Base-by-base conservation (phyloP, 257 asterid genomes). In the Datura wrightii region DNA sequence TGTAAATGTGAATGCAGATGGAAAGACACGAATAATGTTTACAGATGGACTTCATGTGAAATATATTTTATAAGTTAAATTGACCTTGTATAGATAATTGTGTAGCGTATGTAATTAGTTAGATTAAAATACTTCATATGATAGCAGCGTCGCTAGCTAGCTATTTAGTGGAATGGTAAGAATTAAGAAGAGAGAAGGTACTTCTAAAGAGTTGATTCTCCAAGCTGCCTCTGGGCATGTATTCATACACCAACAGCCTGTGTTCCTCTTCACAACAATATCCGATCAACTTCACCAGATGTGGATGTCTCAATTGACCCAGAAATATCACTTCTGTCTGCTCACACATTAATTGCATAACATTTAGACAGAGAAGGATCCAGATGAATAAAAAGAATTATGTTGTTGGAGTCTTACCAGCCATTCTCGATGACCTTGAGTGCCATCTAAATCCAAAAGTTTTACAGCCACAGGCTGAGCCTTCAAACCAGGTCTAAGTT, bases 381-480 rank as follows among this genome's bases (percentile, higher is more conserved):
- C 31, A 24, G 31, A 24, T 24, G 31, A 24, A 24, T 24, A 24
- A 24, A 24, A 24, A 24, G 1, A 24, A 24, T 24, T 24, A 24
- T 24, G 31, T 24, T 24, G 31, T 24, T 24, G 31, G 31, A 24
- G 18, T 4, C 86, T 0, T 88, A 96, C 99, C 99, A 96, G 94
- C 99, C 99, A 96, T 89, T 96, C 99, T 79, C 91, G 78, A 67
- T 96, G 99, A 7, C 99, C 99, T 63, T 96, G 99, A 0, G 93
- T 55, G 50, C 99, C 98, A 84, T 94, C 98, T 62, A 94, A 90
- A 79, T 96, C 98, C 53, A 96, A 91, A 39, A 93, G 94, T 90
- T 96, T 96, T 19, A 96, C 97, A 3, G 99, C 99, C 1, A 96
- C 98, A 53, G 99, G 98, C 89, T 96, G 99, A 72, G 98, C 98